Base-by-base conservation (phyloP, 208 protist genomes). In the Vickermania ingenoplastis region DNA sequence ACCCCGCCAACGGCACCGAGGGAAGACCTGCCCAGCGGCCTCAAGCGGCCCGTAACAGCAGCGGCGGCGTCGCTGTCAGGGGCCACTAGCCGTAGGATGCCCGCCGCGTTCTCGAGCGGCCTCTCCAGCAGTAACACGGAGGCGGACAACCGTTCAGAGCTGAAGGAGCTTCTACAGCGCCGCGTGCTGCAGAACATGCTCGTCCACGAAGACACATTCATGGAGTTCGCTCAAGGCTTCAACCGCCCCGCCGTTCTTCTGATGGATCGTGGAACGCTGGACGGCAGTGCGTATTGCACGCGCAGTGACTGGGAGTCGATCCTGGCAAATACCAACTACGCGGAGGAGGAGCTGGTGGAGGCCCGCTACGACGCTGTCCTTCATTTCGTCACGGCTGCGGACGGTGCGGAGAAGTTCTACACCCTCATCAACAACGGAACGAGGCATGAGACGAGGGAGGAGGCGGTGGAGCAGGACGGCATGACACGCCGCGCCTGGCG, bases 331-430 rank as follows among this genome's bases (percentile, higher is more conserved):
- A 63, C 54, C 0, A 58, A 65, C 28, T 71, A 73, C 48, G 73
- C 58, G 4, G 59, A 67, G 25, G 63, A 71, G 63, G 67, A 67
- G 55, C 45, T 84, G 14, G 45, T 60, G 17, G 77, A 83, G 61
- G 57, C 58, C 24, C 71, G 71, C 23, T 89, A 89, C 50, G 78
- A 89, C 55, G 75, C 79, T 0, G 79, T 90, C 3, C 29, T 89
- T 3, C 85, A 92, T 65, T 28, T 87, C 24, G 79, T 91, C 17
- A 91, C 87, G 4, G 81, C 83, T 22, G 87, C 87, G 14, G 65
- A 75, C 54, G 87, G 83, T 11, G 83, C 83, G 3, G 70, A 74
- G 67, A 45, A 57, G 11, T 79, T 61, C 60, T 93, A 93, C 73
- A 84, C 71, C 1, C 54, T 70, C 1, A 74, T 52, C 31, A 85